Base-by-base conservation (phyloP, 352 stramenopile species). In the Phytopythium cucurbitacearum region DNA sequence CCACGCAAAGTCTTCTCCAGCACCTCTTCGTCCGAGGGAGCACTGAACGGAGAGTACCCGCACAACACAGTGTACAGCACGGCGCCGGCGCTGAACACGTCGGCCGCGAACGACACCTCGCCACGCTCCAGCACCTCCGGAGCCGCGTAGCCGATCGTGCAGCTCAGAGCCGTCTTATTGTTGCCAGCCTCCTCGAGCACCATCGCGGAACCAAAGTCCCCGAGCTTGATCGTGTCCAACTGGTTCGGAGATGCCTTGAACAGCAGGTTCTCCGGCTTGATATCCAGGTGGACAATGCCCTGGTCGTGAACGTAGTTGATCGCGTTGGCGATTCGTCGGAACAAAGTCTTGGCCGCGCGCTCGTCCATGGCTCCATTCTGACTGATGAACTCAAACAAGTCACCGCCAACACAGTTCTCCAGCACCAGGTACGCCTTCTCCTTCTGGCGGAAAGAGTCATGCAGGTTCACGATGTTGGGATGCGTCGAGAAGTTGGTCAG, bases 241-340 rank as follows among this genome's bases (percentile, higher is more conserved):
- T 87, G 65, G 34, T 65, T 45, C 13, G 69, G 48, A 21, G 67
- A 80, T 13, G 66, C 58, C 55, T 80, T 84, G 46, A 93, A 90
- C 45, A 91, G 76, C 11, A 93, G 44, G 48, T 93, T 93, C 51
- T 88, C 76, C 2, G 82, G 82, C 62, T 93, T 93, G 47, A 93
- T 81, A 42, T 91, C 82, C 52, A 93, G 45, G 33, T 93, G 82
- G 6, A 91, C 65, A 15, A 93, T 60, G 13, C 63, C 71, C 10
- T 84, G 69, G 11, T 76, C 66, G 48, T 93, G 82, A 16, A 85
- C 62, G 53, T 78, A 73, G 36, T 54, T 52, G 21, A 92, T 52
- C 15, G 80, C 76, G 15, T 67, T 66, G 1, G 69, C 62, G 36
- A 90, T 70, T 48, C 73, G 72, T 16, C 70, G 73, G 40, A 90